Evolutionary conservation across 1,284 basidiomycete species (phyloP), one percentile per base, ranked within the genome.

Genomic region (Moniliophthora roreri): DNA sequence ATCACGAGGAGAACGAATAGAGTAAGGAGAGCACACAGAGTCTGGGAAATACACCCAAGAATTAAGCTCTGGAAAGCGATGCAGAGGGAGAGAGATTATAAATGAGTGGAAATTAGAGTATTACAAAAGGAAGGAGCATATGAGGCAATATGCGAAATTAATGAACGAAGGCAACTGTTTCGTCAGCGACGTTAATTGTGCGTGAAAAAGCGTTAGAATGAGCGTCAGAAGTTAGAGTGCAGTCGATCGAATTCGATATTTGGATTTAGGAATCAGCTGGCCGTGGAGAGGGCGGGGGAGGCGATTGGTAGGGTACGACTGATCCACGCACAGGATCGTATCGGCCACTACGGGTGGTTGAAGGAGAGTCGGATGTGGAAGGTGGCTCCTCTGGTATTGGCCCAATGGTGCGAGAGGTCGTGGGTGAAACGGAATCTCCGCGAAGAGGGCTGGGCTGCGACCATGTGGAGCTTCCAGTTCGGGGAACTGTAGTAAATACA

Each of bases 251-350:
- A 32, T 28, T 36, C n/a, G 40, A 13, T 48, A 38, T 36, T 39
- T 44, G 40, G 7, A 46, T 38, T 20, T 51, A 28, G 34, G 35
- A 23, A 10, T 49, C 40, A 36, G 20, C 13, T 23, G 32, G 39
- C 32, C 35, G 21, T n/a, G 24, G 24, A 13, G 39, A 40, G n/a
- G 21, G 50, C 11, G 34, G 45, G 38, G 44, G 38, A 36, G 51
- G 23, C 9, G 45, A 23, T 6, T 34, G 32, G 44, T 55, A 55
- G 23, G 61, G 59, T 23, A 66, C 56, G 50, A 69, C 70, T 8
- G 66, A 68, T 48, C 70, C 71, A 54, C 78, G 76, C 49, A 80
- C 71, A 40, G 78, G 77, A 60, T 80, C 78, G 58, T 77, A 80
- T 48, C 78, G 73, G 48, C 76, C 71, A 49, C 66, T 56, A 26